Conservation (phyloP, 805 yeast species). For the Jamesozyma gamospora region DNA sequence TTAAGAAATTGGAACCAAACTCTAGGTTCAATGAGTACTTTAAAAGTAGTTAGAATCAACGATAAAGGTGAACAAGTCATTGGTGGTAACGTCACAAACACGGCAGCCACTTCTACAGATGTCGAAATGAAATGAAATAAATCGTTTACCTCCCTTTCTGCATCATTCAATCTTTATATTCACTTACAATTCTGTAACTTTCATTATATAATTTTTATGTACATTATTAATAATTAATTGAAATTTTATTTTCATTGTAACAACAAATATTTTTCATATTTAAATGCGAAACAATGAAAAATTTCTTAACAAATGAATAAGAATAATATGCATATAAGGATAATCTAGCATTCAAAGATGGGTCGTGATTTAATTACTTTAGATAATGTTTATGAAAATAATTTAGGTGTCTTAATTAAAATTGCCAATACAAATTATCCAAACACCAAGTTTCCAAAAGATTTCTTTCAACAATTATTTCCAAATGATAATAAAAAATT, state of each 20-base stretch:
- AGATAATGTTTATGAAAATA: constrained; percentile 21
- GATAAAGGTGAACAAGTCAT: constrained; percentile 19
- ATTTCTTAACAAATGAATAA: too few relatives aligned
- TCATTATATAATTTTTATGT: too few relatives aligned
- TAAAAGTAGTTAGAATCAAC: constrained; percentile 38
- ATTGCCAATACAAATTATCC: constrained; percentile 7
- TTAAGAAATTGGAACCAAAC: constrained; percentile 75
- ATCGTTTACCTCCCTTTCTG: too few relatives aligned
- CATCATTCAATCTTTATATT: too few relatives aligned
- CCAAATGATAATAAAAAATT: constrained; percentile 5
- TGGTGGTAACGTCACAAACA: constrained; percentile 7
- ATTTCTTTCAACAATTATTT: constrained; percentile 19
- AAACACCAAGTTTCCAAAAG: constrained; percentile 9
- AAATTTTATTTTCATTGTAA: too few relatives aligned
- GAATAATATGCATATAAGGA: too few relatives aligned
- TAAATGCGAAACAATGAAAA: too few relatives aligned
- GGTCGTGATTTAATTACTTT: constrained; percentile 15
- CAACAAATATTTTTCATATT: too few relatives aligned
- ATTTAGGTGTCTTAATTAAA: constrained; percentile 19
- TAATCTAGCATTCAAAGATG: constrained; percentile 5
- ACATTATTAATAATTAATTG: too few relatives aligned
- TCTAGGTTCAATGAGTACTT: constrained; percentile 60
- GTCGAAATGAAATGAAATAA: constrained; percentile 1
- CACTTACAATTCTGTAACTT: too few relatives aligned
- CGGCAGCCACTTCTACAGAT: not conserved